phyloP scores from a whole-genome alignment of 345 rosid species.

The Cochlearia excelsa region DNA sequence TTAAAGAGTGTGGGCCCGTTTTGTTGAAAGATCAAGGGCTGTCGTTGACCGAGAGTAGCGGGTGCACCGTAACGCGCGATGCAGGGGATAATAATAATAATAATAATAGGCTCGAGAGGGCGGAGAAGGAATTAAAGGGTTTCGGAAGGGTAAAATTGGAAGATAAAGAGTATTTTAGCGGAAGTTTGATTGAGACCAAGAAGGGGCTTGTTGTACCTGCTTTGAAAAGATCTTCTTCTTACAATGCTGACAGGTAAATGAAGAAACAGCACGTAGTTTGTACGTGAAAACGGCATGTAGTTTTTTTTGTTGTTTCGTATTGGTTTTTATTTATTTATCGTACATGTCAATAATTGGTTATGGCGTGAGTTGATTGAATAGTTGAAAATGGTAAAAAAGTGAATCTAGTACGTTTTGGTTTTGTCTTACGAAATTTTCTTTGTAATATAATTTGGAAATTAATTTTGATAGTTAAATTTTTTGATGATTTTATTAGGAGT shows the following conservation, averaged over 20 bases:
- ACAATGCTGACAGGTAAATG: slow-evolving; percentile 71
- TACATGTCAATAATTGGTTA: slow-evolving; percentile 27
- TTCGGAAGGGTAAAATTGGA: slow-evolving; percentile 60
- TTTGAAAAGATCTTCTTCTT: slow-evolving; percentile 78
- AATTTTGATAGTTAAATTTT: background rate
- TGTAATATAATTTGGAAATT: background rate
- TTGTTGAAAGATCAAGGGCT: slow-evolving; percentile 61
- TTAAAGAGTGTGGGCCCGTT: slow-evolving; percentile 64
- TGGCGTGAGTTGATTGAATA: slow-evolving; percentile 30
- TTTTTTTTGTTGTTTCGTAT: background rate
- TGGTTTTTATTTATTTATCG: slow-evolving; percentile 2
- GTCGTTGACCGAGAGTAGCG: slow-evolving; percentile 50
- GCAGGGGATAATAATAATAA: slow-evolving; percentile 18
- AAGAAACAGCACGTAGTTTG: slow-evolving; percentile 17
- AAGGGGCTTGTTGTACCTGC: slow-evolving; percentile 45
- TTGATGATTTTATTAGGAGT: slow-evolving; percentile 33
- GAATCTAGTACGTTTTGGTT: slow-evolving; percentile 7
- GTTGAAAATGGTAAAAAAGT: slow-evolving; percentile 36
- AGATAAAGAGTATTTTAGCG: slow-evolving; percentile 88
- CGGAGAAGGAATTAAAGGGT: slow-evolving; percentile 31
- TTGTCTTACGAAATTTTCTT: slow-evolving; percentile 22
- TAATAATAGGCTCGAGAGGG: slow-evolving; percentile 15
- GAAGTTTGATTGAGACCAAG: slow-evolving; percentile 85
- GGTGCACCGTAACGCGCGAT: slow-evolving; percentile 51
- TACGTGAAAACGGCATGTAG: slow-evolving; percentile 24